Evolutionary conservation across 2,329 filamentous ascomycete genomes (phyloP).

Genomic region (Cladosporium cucumerinum): DNA sequence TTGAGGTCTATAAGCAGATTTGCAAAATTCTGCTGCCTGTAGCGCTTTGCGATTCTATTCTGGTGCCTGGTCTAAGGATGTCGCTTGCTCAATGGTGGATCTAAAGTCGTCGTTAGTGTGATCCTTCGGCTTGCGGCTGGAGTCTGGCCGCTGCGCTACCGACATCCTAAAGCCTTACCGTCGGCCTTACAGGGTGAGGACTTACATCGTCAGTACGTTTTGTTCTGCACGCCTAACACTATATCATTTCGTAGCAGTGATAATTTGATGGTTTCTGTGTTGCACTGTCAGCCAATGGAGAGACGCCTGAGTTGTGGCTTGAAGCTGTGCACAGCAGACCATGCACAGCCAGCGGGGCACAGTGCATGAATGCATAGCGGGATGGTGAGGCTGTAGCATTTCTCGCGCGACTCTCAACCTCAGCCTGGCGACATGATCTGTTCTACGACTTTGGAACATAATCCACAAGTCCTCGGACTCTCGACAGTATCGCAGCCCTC

Average conservation of each 20-base stretch:
- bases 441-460: background rate
- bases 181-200: background rate
- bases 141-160: background rate
- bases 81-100: background rate
- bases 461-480: background rate
- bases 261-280: background rate
- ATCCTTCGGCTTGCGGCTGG: background rate
- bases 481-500: background rate
- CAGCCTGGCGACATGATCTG: background rate
- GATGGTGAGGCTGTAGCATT: slow-evolving; percentile 1
- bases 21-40: background rate
- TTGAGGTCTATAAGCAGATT: background rate
- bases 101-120: background rate
- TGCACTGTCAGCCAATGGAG: background rate
- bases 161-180: background rate
- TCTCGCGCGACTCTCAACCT: background rate
- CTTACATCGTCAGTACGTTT: background rate
- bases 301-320: background rate
- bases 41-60: background rate
- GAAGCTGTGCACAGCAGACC: background rate
- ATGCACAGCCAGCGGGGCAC: background rate
- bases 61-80: background rate
- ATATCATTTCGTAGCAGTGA: background rate
- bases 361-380: slow-evolving; percentile 3
- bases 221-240: background rate